These are phyloP conservation scores for Ceriops decandra DNA, from an alignment of 345 rosid genomes.

Conservation along the genomic window DNA sequence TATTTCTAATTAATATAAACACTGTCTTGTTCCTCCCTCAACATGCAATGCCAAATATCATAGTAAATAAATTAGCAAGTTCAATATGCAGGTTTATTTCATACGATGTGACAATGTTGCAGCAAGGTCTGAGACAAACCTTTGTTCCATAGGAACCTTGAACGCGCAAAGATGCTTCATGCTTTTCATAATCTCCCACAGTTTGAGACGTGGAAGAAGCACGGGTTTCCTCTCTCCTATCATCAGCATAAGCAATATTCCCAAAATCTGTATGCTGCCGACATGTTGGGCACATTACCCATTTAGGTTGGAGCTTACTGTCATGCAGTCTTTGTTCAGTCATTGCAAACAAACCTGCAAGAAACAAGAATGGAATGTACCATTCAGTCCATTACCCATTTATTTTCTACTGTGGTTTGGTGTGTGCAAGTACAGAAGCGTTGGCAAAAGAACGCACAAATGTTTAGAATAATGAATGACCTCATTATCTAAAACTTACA, in stretches of 20 bases:
- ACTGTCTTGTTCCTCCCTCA: too few species aligned
- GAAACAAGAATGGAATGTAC: conserved; percentile 13
- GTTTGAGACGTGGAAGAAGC: conserved; percentile 24
- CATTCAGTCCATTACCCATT: neutral
- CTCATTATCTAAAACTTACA: too few species aligned
- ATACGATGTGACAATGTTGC: too few species aligned
- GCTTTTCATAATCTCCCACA: conserved; percentile 42
- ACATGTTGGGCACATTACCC: conserved; percentile 96
- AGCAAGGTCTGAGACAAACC: conserved; percentile 33
- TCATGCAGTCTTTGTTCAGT: conserved; percentile 56
- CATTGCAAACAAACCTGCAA: conserved; percentile 72
- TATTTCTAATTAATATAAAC: too few species aligned
- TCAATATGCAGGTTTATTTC: too few species aligned
- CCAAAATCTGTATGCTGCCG: conserved; percentile 81
- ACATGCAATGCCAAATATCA: too few species aligned
- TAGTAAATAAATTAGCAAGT: too few species aligned
- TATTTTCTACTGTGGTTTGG: too few species aligned
- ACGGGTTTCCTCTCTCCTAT: conserved; percentile 37
- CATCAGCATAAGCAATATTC: conserved; percentile 81
- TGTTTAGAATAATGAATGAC: too few species aligned
- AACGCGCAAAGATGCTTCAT: conserved; percentile 58
- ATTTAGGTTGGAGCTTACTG: conserved; percentile 41
- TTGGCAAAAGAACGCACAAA: too few species aligned
- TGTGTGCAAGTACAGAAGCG: too few species aligned
- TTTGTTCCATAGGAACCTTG: conserved; percentile 98